These are phyloP conservation scores for Adenanthera pavonina DNA, from an alignment of 306 rosid genomes.

Conservation along the genomic window DNA sequence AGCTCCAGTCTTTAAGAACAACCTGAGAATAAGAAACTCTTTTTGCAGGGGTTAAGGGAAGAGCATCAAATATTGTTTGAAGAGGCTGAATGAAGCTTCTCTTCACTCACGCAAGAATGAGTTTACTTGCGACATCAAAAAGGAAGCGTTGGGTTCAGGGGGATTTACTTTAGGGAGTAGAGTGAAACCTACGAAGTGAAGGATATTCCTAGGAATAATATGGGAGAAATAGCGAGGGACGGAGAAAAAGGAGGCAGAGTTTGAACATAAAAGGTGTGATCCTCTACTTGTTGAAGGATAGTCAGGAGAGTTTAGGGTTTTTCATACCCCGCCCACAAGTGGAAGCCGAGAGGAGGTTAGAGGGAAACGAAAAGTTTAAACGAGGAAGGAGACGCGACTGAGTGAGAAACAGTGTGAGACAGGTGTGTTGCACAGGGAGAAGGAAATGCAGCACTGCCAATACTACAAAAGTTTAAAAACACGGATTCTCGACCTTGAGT, in stretches of 20 bases:
- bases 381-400: slow-evolving; percentile 5
- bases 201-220: background rate
- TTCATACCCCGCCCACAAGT: slow-evolving; percentile 13
- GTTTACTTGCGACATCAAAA: background rate
- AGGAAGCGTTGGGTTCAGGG: slow-evolving; percentile 5
- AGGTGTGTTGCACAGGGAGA: too few species aligned
- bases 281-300: background rate
- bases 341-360: background rate
- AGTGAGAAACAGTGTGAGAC: slow-evolving; percentile 18
- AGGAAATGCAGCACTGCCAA: too few species aligned
- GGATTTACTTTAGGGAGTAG: slow-evolving; percentile 11
- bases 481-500: slow-evolving; percentile 46
- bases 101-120: slow-evolving; percentile 11
- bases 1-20: slow-evolving; percentile 9
- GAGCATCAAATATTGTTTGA: background rate
- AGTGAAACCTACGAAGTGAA: background rate
- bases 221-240: background rate
- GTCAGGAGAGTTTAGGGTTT: slow-evolving; percentile 46
- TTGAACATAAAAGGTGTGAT: background rate
- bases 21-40: background rate
- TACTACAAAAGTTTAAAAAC: slow-evolving; percentile 25
- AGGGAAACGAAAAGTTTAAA: slow-evolving; percentile 31
- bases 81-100: background rate
- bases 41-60: background rate
- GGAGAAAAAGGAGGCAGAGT: background rate